phyloP scores from a whole-genome alignment of 2,329 filamentous ascomycete species.

The Tolypocladium ophioglossoides region DNA sequence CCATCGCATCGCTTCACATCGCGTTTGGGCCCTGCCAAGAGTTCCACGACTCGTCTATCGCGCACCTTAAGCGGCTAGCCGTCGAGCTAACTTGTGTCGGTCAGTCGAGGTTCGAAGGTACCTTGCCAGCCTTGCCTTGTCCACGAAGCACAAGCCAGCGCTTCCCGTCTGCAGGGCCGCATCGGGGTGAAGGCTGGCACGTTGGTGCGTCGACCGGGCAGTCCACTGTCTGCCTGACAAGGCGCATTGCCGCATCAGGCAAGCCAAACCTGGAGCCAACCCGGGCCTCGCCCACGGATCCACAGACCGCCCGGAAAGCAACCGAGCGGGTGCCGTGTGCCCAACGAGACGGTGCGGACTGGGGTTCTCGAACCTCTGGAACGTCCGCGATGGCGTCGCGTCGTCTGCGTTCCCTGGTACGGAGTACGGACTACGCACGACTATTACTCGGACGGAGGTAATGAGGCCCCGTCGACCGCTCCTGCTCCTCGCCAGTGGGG shows the following conservation, averaged over 20 bases:
- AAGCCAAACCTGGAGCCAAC: neutral
- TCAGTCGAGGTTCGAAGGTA: neutral
- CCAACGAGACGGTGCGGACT: no score
- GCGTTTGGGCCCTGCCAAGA: neutral
- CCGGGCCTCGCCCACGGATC: neutral
- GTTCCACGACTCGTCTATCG: neutral
- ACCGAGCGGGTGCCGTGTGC: neutral
- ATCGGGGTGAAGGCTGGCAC: neutral
- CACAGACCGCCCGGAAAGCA: constrained; percentile 1
- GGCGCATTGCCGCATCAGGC: constrained; percentile 2
- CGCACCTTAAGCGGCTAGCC: neutral
- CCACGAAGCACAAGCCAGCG: neutral
- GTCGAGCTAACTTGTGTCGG: neutral
- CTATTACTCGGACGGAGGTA: no score
- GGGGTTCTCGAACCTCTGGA: no score
- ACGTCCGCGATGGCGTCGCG: neutral
- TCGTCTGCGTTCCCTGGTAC: neutral
- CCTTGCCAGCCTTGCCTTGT: neutral
- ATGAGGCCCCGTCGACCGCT: neutral
- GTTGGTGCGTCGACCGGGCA: neutral
- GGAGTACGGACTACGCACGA: no score
- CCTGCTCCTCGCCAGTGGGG: neutral
- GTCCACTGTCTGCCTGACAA: constrained; percentile 6
- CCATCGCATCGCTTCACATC: neutral
- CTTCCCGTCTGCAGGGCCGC: neutral